Evolutionary conservation across 140 eudicot genomes (phyloP).

Genomic region (Flaveria floridana): DNA sequence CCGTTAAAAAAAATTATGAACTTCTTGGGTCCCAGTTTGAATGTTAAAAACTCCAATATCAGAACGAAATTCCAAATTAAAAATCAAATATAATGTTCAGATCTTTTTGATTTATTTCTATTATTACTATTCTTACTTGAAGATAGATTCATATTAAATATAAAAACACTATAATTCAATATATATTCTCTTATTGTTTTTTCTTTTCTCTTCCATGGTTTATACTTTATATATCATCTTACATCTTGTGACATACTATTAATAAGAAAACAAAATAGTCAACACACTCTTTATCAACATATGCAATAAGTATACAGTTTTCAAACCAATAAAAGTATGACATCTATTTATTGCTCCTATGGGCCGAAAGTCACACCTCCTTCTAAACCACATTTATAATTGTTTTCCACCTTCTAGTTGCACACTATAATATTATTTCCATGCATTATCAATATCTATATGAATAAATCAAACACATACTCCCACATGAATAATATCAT

Average conservation of each 20-base stretch:
- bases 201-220: not conserved
- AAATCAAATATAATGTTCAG: no score
- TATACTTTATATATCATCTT: not conserved
- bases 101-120: no score
- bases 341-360: constrained; percentile 14
- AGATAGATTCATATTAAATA: no score
- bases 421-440: constrained; percentile 36
- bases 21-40: no score
- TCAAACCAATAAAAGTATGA: constrained; percentile 24
- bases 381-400: not conserved
- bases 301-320: not conserved
- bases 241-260: no score
- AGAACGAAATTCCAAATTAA: no score
- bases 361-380: constrained; percentile 34
- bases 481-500: constrained; percentile 20
- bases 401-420: not conserved
- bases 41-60: no score
- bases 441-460: constrained; percentile 32
- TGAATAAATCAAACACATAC: not conserved
- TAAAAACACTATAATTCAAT: no score
- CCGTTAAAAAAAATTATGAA: no score
- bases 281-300: constrained; percentile 16
- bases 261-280: constrained; percentile 7
- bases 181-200: not conserved
- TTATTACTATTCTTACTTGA: no score